A percentile compares a stretch with the other conserved stretches of the same genome.
phyloP scores from a whole-genome alignment of 2,329 filamentous ascomycete species.

The Hymenoscyphus infarciens region DNA sequence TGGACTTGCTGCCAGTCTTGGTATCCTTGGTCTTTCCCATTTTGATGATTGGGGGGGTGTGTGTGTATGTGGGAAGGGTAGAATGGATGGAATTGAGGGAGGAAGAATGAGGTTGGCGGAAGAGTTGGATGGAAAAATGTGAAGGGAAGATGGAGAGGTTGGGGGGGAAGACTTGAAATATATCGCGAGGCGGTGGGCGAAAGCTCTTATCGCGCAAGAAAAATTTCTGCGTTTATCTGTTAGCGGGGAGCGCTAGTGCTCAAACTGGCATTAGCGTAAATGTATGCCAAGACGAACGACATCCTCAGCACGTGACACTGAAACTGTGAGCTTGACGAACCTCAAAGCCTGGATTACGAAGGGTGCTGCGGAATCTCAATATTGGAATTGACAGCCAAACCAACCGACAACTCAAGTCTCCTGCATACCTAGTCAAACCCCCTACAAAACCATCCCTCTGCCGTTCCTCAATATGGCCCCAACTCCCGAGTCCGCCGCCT shows the following conservation, averaged over 20 bases:
- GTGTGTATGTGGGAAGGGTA: conserved; percentile 8
- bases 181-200: conserved; percentile 22
- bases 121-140: conserved; percentile 3
- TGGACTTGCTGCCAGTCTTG: conserved; percentile 50
- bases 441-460: not conserved
- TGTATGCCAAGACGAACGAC: not conserved
- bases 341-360: not conserved
- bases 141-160: conserved; percentile 18
- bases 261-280: conserved; percentile 7
- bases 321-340: conserved; percentile 1
- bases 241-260: conserved; percentile 18
- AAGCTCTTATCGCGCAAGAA: conserved; percentile 29
- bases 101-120: conserved; percentile 9
- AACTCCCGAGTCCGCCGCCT: conserved; percentile 76
- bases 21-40: conserved; percentile 67
- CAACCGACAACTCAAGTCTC: conserved; percentile 10
- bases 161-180: conserved; percentile 19
- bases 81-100: conserved; percentile 2
- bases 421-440: not conserved
- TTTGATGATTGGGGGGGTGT: conserved; percentile 33
- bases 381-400: conserved; percentile 5
- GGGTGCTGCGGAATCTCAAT: conserved; percentile 3
- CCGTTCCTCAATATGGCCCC: conserved; percentile 53
- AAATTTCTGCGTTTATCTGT: conserved; percentile 25
- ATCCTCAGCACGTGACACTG: not conserved